Percentiles rank a stretch among this genome's conserved stretches.
These are phyloP conservation scores for Mycena floridula DNA, from an alignment of 768 basidiomycete genomes.

Conservation along the genomic window DNA sequence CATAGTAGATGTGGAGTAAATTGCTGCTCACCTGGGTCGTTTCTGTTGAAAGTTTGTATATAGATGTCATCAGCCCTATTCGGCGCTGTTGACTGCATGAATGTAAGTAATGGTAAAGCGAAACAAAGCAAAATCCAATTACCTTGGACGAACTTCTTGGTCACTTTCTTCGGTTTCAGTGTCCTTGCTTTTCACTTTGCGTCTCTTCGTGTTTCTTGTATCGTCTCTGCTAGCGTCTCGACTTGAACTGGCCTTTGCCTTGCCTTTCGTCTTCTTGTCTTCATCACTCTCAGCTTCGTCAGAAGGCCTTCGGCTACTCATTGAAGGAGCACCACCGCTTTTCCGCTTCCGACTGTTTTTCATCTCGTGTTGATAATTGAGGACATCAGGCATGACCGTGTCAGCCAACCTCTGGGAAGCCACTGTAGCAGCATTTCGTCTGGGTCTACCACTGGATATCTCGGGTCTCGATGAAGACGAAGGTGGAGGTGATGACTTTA, in stretches of 20 bases:
- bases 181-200: neutral
- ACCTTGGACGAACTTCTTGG: neutral
- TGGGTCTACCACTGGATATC: slow-evolving; percentile 13
- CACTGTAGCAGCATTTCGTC: slow-evolving; percentile 37
- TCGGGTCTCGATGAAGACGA: slow-evolving; percentile 1
- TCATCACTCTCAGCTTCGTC: neutral
- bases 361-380: slow-evolving; percentile 63
- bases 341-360: slow-evolving; percentile 25
- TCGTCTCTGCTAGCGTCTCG: neutral
- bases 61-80: too few species aligned
- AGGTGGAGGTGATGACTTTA: neutral
- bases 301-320: neutral
- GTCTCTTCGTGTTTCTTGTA: neutral
- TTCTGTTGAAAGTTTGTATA: too few species aligned
- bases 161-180: neutral
- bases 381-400: slow-evolving; percentile 74
- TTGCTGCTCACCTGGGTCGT: too few species aligned
- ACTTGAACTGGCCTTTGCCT: neutral
- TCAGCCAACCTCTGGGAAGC: slow-evolving; percentile 50
- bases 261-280: slow-evolving; percentile 2
- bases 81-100: too few species aligned
- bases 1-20: too few species aligned
- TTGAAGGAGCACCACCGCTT: slow-evolving; percentile 15
- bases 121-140: too few species aligned
- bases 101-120: too few species aligned